Evolutionary conservation across 441 rosid species (phyloP).

Genomic region (Jatropha podagrica): DNA sequence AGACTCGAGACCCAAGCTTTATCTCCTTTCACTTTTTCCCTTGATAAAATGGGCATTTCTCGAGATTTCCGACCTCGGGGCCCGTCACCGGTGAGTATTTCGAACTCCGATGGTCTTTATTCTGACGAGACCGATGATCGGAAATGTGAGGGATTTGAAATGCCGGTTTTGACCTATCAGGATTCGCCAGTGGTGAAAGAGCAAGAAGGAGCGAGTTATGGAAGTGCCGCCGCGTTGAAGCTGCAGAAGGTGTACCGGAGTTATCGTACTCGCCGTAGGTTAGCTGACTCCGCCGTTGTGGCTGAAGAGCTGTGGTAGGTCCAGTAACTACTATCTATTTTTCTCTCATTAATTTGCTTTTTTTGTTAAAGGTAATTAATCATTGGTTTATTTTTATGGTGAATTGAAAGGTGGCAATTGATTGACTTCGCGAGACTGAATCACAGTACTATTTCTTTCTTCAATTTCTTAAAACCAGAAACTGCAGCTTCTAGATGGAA

Average conservation of each 20-base stretch:
- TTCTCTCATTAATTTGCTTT: neutral
- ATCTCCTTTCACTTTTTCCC: conserved; percentile 28
- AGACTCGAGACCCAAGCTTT: conserved; percentile 26
- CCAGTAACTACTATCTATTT: neutral
- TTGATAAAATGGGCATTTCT: conserved; percentile 23
- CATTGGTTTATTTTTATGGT: neutral
- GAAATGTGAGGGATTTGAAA: conserved; percentile 11
- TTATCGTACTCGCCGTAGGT: conserved; percentile 84
- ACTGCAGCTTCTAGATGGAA: conserved; percentile 73
- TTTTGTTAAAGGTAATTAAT: neutral
- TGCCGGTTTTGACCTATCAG: neutral
- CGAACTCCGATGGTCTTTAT: neutral
- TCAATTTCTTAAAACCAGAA: conserved; percentile 66
- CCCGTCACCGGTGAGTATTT: neutral
- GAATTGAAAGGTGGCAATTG: conserved; percentile 72
- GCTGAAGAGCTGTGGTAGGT: conserved; percentile 89
- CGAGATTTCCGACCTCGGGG: conserved; percentile 19
- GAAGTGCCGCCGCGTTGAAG: conserved; percentile 49
- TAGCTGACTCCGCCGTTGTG: conserved; percentile 89
- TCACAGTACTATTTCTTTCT: conserved; percentile 78
- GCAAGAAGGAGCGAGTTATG: conserved; percentile 16
- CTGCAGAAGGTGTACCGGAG: conserved; percentile 87
- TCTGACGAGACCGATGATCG: neutral
- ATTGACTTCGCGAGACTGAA: conserved; percentile 76
- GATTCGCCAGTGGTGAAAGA: conserved; percentile 10